These are phyloP conservation scores for Combretum micranthum DNA, from an alignment of 345 rosid genomes.

Conservation along the genomic window DNA sequence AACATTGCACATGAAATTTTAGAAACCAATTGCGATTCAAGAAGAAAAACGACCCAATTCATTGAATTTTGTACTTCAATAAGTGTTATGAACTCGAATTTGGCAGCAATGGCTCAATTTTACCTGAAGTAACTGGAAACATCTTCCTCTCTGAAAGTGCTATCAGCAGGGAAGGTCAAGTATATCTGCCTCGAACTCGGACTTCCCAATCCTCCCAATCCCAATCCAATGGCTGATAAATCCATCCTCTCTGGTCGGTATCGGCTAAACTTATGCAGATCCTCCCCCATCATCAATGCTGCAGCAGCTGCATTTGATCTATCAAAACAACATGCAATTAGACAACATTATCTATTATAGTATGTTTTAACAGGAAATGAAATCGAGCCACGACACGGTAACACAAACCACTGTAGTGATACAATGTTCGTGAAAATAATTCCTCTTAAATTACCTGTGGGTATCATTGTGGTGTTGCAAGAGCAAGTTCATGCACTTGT, in stretches of 20 bases:
- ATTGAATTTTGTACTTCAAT: too few relatives aligned
- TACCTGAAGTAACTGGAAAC: constrained; percentile 79
- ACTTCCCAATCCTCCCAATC: constrained; percentile 35
- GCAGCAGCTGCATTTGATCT: constrained; percentile 48
- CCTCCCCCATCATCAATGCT: constrained; percentile 55
- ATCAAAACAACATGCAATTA: constrained; percentile 7
- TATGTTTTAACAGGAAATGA: too few relatives aligned
- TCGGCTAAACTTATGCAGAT: constrained; percentile 47
- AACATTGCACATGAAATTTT: neutral
- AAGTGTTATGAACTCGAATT: neutral
- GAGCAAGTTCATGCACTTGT: constrained; percentile 38
- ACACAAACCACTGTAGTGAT: neutral
- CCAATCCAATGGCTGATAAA: constrained; percentile 29
- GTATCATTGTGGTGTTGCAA: constrained; percentile 43
- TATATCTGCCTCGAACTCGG: constrained; percentile 76
- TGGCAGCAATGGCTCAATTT: neutral
- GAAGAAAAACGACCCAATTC: too few relatives aligned
- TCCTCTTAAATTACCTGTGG: constrained; percentile 41
- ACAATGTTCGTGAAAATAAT: too few relatives aligned
- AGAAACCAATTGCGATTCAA: too few relatives aligned
- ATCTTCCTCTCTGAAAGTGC: constrained; percentile 76
- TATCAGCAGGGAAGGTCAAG: constrained; percentile 78
- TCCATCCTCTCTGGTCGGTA: constrained; percentile 52
- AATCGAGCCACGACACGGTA: too few relatives aligned
- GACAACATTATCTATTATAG: neutral